Evolutionary conservation across 345 rosid species (phyloP), one percentile per base, ranked within the genome.

Genomic region (Salix viminalis): DNA sequence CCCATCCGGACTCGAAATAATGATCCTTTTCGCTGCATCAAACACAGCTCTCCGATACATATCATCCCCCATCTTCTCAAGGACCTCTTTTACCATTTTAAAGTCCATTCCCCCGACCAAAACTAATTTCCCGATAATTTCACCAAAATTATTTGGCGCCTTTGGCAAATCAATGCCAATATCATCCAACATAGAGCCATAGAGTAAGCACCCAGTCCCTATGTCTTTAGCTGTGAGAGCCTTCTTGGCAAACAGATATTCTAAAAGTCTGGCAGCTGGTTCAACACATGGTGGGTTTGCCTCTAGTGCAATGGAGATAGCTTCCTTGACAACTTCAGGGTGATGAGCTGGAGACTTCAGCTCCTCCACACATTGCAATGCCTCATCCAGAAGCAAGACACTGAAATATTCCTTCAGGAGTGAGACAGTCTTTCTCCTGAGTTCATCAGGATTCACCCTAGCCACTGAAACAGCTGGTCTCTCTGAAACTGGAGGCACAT

Each of bases 151-250:
- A 75, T 77, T 77, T 4, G 94, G 98, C 1, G 98, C 99, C 74
- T 82, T 93, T 0, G 98, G 99, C 32, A 90, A 80, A 79, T 95
- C 99, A 32, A 95, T 91, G 18, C 87, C 97, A n/a, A 93, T 72
- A 70, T 95, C 98, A 81, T 95, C 97, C 71, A 95, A 72, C 90
- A 82, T 79, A 2, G 91, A 84, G 24, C 90, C 93, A 44, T 89
- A 95, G 8, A 87, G 87, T 81, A 91, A 26, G 79, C 94, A 91
- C 32, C 98, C 99, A 5, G 85, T 84, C 69, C 79, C 86, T 6
- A 93, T 19, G 79, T 91, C 97, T 62, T 78, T 72, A 54, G 77
- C 44, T 10, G 90, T 84, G 21, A 95, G 23, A 30, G 86, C 84
- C 34, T 89, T 82, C 86, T 89, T 89, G 2, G 74, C 24, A 37